A percentile compares a stretch with the other conserved stretches of the same genome.
These are phyloP conservation scores for Graphilbum ipis-grandicollis DNA, from an alignment of 2,329 filamentous ascomycete species.

Conservation along the genomic window DNA sequence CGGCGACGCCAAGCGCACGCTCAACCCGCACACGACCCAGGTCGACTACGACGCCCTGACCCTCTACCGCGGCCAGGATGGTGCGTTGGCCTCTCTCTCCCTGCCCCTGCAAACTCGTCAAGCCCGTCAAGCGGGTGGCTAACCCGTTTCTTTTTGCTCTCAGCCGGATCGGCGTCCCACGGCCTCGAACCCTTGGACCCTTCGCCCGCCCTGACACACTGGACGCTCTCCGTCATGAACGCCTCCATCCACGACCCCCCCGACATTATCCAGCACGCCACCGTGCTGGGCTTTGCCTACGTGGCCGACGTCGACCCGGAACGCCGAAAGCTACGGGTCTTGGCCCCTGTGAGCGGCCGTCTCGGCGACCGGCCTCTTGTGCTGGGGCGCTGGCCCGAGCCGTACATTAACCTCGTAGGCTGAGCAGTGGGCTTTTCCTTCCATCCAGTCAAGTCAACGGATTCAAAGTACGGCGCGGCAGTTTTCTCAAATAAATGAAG, in stretches of 20 bases:
- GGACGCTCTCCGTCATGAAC: constrained; percentile 71
- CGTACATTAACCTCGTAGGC: constrained; percentile 59
- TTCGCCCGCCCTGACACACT: constrained; percentile 55
- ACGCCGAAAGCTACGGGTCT: constrained; percentile 60
- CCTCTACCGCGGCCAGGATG: constrained; percentile 52
- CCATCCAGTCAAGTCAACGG: too few relatives aligned
- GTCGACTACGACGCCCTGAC: constrained; percentile 59
- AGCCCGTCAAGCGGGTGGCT: background rate
- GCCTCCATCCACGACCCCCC: constrained; percentile 51
- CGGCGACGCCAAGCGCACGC: constrained; percentile 54
- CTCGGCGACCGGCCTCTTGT: constrained; percentile 67
- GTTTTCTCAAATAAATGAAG: too few relatives aligned
- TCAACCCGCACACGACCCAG: constrained; percentile 77
- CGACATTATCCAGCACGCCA: constrained; percentile 59
- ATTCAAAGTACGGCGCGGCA: too few relatives aligned
- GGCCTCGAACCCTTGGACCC: constrained; percentile 46
- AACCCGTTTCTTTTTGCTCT: constrained; percentile 2
- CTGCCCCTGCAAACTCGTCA: too few relatives aligned
- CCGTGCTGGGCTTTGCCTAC: constrained; percentile 84
- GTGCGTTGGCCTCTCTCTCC: constrained; percentile 21
- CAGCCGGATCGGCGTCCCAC: constrained; percentile 6
- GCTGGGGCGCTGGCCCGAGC: constrained; percentile 76
- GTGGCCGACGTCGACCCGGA: constrained; percentile 82
- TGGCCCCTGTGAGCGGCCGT: constrained; percentile 70
- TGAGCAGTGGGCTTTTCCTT: constrained; percentile 15